Evolutionary conservation across 176 grass and related monocot species (phyloP).

Genomic region (Hordeum vulgare): DNA sequence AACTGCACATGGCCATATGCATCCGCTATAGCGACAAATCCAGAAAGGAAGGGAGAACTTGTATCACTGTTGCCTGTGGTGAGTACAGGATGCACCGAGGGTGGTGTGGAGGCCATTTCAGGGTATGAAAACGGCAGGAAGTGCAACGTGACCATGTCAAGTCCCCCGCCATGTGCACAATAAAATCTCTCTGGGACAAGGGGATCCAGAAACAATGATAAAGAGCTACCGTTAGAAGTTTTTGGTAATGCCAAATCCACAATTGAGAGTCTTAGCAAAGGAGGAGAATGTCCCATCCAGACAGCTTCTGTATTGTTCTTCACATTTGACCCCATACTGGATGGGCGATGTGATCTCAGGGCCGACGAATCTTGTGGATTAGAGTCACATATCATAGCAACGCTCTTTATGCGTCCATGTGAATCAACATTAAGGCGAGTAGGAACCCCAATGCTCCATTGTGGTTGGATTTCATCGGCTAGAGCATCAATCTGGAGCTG

Average conservation of each 20-base stretch:
- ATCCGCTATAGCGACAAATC: constrained; percentile 72
- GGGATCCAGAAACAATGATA: constrained; percentile 77
- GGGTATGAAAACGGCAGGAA: constrained; percentile 81
- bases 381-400: constrained; percentile 89
- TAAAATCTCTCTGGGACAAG: constrained; percentile 83
- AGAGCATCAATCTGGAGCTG: constrained; percentile 85
- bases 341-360: constrained; percentile 24
- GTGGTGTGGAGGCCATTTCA: constrained; percentile 60
- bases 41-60: constrained; percentile 49
- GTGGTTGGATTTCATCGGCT: constrained; percentile 92
- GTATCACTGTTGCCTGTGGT: constrained; percentile 44
- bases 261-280: constrained; percentile 74
- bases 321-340: constrained; percentile 39
- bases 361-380: constrained; percentile 35
- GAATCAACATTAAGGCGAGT: constrained; percentile 51
- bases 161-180: constrained; percentile 90
- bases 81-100: constrained; percentile 75
- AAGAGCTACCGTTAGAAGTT: constrained; percentile 20
- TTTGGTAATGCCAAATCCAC: constrained; percentile 77
- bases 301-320: constrained; percentile 33
- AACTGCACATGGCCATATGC: constrained; percentile 74
- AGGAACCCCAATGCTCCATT: constrained; percentile 59
- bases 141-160: constrained; percentile 67
- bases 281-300: constrained; percentile 56
- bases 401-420: constrained; percentile 52